Percentiles rank a stretch among this genome's conserved stretches.
Conservation (phyloP, 225 moss, liverwort and hornwort genomes). For the Bryum argenteum region DNA sequence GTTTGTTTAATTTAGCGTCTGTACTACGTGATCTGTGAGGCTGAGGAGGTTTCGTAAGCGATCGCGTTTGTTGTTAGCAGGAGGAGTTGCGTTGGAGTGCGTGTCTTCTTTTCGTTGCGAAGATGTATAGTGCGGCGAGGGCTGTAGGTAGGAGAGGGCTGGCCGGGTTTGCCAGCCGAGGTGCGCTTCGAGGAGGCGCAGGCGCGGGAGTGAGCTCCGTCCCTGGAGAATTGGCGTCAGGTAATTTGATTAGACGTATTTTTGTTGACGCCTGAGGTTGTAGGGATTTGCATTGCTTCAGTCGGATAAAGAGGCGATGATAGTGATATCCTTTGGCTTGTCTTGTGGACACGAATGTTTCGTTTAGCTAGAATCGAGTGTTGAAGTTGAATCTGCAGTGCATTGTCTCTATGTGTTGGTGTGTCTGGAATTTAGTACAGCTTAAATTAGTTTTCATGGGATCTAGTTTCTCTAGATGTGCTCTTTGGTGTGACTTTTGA, state of each 20-base stretch:
- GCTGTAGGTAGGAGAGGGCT: constrained; percentile 31
- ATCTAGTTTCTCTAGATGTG: not conserved
- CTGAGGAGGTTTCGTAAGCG: not conserved
- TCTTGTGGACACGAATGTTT: not conserved
- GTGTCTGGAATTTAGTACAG: not conserved
- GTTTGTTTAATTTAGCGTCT: not conserved
- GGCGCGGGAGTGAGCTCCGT: constrained; percentile 6
- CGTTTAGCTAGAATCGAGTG: not conserved
- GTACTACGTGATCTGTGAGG: not conserved
- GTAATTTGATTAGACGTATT: constrained; percentile 13
- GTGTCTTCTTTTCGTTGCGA: constrained; percentile 19
- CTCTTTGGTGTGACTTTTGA: not conserved
- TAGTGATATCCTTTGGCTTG: constrained; percentile 7
- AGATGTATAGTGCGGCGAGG: constrained; percentile 36
- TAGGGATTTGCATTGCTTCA: not conserved
- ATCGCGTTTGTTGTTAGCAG: constrained; percentile 4
- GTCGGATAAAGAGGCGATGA: constrained; percentile 1
- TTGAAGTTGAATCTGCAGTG: not conserved
- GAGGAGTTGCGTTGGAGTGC: constrained; percentile 17
- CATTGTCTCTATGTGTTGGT: not conserved
- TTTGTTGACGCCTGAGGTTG: constrained; percentile 4
- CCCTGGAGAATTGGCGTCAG: constrained; percentile 32
- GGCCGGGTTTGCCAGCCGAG: constrained; percentile 12
- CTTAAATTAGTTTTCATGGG: not conserved
- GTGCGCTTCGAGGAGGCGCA: constrained; percentile 15